Evolutionary conservation across 768 basidiomycete genomes (phyloP), one percentile per base, ranked within the genome.

Genomic region (Lactifluus hygrophoroides): DNA sequence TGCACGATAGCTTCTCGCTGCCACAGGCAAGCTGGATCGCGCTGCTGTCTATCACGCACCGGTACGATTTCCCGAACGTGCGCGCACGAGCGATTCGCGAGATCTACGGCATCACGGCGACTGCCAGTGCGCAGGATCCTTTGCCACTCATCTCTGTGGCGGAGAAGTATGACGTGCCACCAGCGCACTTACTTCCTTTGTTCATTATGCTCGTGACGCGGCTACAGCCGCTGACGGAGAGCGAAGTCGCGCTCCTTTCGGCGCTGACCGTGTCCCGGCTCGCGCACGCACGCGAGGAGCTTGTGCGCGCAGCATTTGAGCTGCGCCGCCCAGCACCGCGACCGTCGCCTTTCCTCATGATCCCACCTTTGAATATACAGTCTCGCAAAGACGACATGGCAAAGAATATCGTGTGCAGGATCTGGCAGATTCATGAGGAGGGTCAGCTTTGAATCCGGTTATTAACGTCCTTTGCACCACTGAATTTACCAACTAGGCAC

Each of bases 201-300:
- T 47, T 54, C 52, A n/a, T 44, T 47, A 16, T 32, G 6, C 32
- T 58, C 16, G 57, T 58, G 23, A 32, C 14, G 14, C 51, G 57
- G 21, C 3, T 1, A 23, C 28, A 58, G 16, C n/a, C 46, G 6
- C 52, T 59, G 46, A 54, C 38, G 7, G 52, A 54, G 47, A 28
- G n/a, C n/a, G 58, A 59, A 19, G 47, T 59, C 25, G 47, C 40
- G n/a, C 3, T 21, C n/a, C 45, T 44, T 10, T 42, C 52, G 8
- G 40, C 58, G 46, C 52, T 59, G 19, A 54, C 58, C 16, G 40
- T 59, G 16, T 54, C 58, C 17, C 46, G 47, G 10, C 46, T 59
- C 16, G 52, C 58, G n/a, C 52, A 28, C n/a, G 53, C 58, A 11
- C 53, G 58, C 16, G 58, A 59, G 34, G 52, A 54, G 16, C 55